A percentile compares a stretch with the other conserved stretches of the same genome.
Evolutionary conservation across 805 yeast species (phyloP).

Genomic region (Pichia nanzhaoensis): DNA sequence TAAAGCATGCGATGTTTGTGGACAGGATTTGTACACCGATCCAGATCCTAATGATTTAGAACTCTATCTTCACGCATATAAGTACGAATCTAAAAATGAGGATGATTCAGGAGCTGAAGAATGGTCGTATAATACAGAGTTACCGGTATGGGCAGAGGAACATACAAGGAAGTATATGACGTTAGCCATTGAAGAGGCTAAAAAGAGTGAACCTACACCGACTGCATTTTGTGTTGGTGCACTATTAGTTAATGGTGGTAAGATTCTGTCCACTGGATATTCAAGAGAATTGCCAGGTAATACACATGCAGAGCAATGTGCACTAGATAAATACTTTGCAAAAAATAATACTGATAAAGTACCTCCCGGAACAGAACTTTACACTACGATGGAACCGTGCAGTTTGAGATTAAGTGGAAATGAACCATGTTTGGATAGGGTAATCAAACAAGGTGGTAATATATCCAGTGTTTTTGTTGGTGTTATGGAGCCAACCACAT

Average conservation of each 20-base stretch:
- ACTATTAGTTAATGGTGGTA: slow-evolving; percentile 59
- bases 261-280: slow-evolving; percentile 72
- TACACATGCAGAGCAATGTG: slow-evolving; percentile 97
- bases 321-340: slow-evolving; percentile 63
- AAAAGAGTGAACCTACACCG: slow-evolving; percentile 69
- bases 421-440: slow-evolving; percentile 77
- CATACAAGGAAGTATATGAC: slow-evolving; percentile 60
- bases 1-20: slow-evolving; percentile 55
- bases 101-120: slow-evolving; percentile 19
- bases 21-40: slow-evolving; percentile 66
- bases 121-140: slow-evolving; percentile 72
- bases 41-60: slow-evolving; percentile 86
- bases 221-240: slow-evolving; percentile 97
- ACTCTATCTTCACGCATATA: slow-evolving; percentile 86
- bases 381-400: slow-evolving; percentile 98
- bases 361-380: slow-evolving; percentile 74
- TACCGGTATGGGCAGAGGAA: slow-evolving; percentile 77
- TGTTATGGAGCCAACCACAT: slow-evolving; percentile 82
- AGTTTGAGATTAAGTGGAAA: slow-evolving; percentile 85
- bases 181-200: slow-evolving; percentile 70
- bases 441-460: slow-evolving; percentile 32
- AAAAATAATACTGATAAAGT: slow-evolving; percentile 34
- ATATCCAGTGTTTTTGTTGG: slow-evolving; percentile 77
- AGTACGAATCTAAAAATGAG: slow-evolving; percentile 50
- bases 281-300: slow-evolving; percentile 91